A percentile compares a stretch with the other conserved stretches of the same genome.
Evolutionary conservation across 257 asterid genomes (phyloP).

Genomic region (Nicotiana tomentosiformis): DNA sequence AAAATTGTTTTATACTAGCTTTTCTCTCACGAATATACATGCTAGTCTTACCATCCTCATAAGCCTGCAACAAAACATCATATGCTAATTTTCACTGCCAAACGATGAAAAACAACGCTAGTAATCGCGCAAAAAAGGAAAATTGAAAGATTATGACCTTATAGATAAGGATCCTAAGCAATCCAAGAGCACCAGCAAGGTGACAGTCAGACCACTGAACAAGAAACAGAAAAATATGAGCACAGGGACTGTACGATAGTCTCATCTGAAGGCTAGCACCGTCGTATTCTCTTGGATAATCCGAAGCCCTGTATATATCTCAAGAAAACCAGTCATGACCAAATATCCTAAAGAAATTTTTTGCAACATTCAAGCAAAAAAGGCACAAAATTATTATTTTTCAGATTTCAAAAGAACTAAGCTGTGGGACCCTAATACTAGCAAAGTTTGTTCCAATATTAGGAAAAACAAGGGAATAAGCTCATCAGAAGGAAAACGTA

Average conservation of each 20-base stretch:
- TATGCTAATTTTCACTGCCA: slow-evolving; percentile 4
- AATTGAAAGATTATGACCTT: slow-evolving; percentile 43
- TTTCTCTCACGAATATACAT: slow-evolving; percentile 72
- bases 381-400: background rate
- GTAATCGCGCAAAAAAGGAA: background rate
- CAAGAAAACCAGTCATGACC: slow-evolving; percentile 6
- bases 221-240: slow-evolving; percentile 70
- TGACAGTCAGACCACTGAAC: slow-evolving; percentile 92
- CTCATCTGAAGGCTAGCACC: slow-evolving; percentile 95
- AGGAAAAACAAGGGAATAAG: background rate
- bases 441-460: background rate
- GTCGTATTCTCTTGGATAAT: slow-evolving; percentile 57
- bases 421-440: background rate
- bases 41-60: slow-evolving; percentile 76
- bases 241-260: slow-evolving; percentile 89
- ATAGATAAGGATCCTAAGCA: slow-evolving; percentile 67
- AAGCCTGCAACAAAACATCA: slow-evolving; percentile 53
- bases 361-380: background rate
- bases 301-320: slow-evolving; percentile 74
- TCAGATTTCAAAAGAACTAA: background rate
- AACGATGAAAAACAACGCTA: background rate
- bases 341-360: background rate
- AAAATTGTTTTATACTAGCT: slow-evolving; percentile 73
- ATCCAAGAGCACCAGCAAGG: slow-evolving; percentile 86
- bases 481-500: background rate